Base-by-base conservation (phyloP, 192 early-diverging fungal species). In the Dissophora globulifera region DNA sequence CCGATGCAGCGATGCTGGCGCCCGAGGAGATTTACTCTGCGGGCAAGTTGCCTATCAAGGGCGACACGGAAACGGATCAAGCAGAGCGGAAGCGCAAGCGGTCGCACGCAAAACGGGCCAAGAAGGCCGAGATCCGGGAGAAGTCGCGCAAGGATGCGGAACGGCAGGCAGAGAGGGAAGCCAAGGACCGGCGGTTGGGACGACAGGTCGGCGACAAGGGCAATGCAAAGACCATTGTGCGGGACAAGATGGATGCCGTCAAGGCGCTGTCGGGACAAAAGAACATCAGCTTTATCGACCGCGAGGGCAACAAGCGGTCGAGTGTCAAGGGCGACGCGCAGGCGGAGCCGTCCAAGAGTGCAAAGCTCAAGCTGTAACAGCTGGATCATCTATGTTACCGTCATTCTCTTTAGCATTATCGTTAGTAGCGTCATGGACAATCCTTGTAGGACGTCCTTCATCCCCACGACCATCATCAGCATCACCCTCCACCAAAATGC, bases 21-120 rank as follows among this genome's bases (percentile, higher is more conserved):
- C 95, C 97, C 17, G 87, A 94, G 69, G 97, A 99, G 82, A 85
- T 97, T 1, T 97, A 91, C 76, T 92, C 90, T 33, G 89, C 94
- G 80, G 90, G 88, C 67, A 82, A 88, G 6, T 83, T 82, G 50
- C 89, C 88, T 8, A 67, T 90, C 55, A 93, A 94, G 81, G 88
- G 89, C 50, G 84, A 92, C 30, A 87, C 85, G 1, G 96, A 98
- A 79, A 79, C 95, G 80, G 84, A 87, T 12, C 83, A 90, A 38
- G 85, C 69, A 46, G 94, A 96, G 51, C 90, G 93, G 66, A 93
- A 90, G 67, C 85, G 85, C 41, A 71, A 82, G 60, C 83, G 93
- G 33, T 82, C 87, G 25, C 80, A 79, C 46, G 84, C 86, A 53
- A 96, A 96, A 85, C 80, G 84, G 22, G 64, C 72, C 51, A 87